Percentiles rank a stretch among this genome's conserved stretches.
phyloP scores from a whole-genome alignment of 352 stramenopile species.

The Pythium sp. region DNA sequence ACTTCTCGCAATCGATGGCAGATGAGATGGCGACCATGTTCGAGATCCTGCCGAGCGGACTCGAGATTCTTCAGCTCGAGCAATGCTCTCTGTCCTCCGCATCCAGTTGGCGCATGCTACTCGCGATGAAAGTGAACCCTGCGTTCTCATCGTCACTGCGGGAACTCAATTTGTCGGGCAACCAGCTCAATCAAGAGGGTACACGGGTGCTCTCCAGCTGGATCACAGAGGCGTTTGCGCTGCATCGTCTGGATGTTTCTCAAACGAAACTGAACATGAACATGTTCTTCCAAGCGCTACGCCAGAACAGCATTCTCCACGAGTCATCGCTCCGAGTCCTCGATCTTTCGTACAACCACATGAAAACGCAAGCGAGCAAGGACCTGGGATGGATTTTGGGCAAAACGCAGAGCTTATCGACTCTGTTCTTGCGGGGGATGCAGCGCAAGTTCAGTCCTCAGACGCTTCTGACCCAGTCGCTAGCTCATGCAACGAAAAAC shows the following conservation, averaged over 20 bases:
- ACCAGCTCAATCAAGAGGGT: constrained; percentile 45
- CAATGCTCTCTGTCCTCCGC: constrained; percentile 35
- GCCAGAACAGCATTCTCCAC: constrained; percentile 64
- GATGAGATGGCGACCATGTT: constrained; percentile 44
- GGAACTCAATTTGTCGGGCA: constrained; percentile 65
- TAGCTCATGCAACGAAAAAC: constrained; percentile 25
- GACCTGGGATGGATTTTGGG: constrained; percentile 61
- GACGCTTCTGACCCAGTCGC: constrained; percentile 22
- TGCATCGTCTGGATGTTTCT: constrained; percentile 60
- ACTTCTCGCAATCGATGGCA: constrained; percentile 48
- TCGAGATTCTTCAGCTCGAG: constrained; percentile 63
- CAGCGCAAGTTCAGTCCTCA: constrained; percentile 27
- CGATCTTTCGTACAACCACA: constrained; percentile 70
- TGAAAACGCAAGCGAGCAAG: constrained; percentile 46
- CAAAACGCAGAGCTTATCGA: constrained; percentile 56
- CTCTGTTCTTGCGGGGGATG: constrained; percentile 67
- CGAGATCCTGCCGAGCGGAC: constrained; percentile 38
- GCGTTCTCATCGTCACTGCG: constrained; percentile 42
- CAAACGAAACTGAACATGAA: constrained; percentile 56
- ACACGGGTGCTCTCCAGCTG: constrained; percentile 44
- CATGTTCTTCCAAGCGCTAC: constrained; percentile 48
- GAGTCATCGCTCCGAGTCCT: constrained; percentile 57
- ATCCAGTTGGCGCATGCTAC: constrained; percentile 36
- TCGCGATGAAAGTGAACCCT: constrained; percentile 43
- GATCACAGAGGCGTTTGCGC: constrained; percentile 52